Evolutionary conservation across 176 grass and related monocot genomes (phyloP).

Genomic region (Raddia distichophylla): DNA sequence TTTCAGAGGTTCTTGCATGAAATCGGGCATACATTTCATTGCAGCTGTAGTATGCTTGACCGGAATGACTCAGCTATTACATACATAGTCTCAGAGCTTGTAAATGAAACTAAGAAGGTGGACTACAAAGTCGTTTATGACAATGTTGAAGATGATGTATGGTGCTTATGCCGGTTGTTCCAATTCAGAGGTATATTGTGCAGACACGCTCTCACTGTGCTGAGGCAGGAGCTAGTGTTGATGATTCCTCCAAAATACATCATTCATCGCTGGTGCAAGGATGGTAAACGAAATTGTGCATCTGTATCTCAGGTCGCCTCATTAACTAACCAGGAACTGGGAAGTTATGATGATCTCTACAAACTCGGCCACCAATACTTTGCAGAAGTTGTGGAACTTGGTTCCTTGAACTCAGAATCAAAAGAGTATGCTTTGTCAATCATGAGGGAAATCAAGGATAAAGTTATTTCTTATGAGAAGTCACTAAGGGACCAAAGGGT

Average conservation of each 20-base stretch:
- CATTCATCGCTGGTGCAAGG: conserved; percentile 80
- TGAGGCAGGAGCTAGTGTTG: conserved; percentile 70
- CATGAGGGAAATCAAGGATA: conserved; percentile 76
- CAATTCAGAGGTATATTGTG: conserved; percentile 87
- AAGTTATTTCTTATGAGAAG: conserved; percentile 81
- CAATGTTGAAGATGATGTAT: conserved; percentile 74
- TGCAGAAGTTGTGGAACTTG: conserved; percentile 75
- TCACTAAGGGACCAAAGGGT: conserved; percentile 77
- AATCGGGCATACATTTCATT: conserved; percentile 68
- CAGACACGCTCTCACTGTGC: conserved; percentile 81
- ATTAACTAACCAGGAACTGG: conserved; percentile 52
- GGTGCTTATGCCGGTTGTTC: conserved; percentile 81
- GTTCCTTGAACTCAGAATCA: conserved; percentile 57
- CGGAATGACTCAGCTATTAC: conserved; percentile 55
- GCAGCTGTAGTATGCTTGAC: conserved; percentile 55
- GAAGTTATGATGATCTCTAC: conserved; percentile 78
- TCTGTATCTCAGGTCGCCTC: conserved; percentile 44
- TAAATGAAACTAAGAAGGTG: conserved; percentile 59
- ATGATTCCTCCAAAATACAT: conserved; percentile 81
- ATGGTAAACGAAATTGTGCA: conserved; percentile 69
- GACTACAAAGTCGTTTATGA: conserved; percentile 76
- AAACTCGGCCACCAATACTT: conserved; percentile 69
- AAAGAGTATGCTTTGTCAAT: conserved; percentile 76
- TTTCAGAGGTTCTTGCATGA: conserved; percentile 78
- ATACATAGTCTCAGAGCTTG: conserved; percentile 70